These are phyloP conservation scores for Triticum urartu DNA, from an alignment of 176 grass and related monocot species.

Conservation along the genomic window DNA sequence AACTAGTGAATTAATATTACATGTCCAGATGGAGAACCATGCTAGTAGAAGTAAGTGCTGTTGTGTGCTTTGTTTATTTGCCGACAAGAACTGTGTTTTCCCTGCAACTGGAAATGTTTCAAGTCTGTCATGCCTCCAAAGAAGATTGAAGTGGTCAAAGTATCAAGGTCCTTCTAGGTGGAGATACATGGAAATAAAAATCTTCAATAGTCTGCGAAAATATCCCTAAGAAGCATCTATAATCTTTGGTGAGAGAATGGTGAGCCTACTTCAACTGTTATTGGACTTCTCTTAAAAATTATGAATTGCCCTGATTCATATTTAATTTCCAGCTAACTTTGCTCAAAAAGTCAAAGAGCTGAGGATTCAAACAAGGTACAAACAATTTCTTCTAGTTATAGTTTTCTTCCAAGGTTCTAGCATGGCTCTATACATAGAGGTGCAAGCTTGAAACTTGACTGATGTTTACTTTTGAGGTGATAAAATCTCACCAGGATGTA, in stretches of 20 bases:
- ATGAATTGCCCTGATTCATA: not conserved
- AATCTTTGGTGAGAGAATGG: slow-evolving; percentile 11
- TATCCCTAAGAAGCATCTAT: not conserved
- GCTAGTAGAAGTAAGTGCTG: not conserved
- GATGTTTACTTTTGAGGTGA: not conserved
- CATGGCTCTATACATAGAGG: not conserved
- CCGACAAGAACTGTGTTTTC: not conserved
- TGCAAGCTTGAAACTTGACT: not conserved
- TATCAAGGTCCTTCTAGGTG: not conserved
- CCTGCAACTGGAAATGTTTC: not conserved
- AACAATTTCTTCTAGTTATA: not conserved
- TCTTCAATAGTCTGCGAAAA: not conserved
- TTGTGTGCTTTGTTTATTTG: not conserved
- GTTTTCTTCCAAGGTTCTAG: not conserved
- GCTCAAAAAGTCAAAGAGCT: not conserved
- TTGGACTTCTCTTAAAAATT: not conserved
- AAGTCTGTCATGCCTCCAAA: not conserved
- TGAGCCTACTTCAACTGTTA: not conserved
- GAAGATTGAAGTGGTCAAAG: not conserved
- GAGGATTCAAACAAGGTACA: not conserved
- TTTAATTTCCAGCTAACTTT: slow-evolving; percentile 8
- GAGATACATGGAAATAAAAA: not conserved
- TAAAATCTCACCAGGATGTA: not conserved
- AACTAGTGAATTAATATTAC: not conserved
- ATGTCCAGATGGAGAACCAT: not conserved